Base-by-base conservation (phyloP, 495 filamentous ascomycete species). In the Lentithecium fluviatile region DNA sequence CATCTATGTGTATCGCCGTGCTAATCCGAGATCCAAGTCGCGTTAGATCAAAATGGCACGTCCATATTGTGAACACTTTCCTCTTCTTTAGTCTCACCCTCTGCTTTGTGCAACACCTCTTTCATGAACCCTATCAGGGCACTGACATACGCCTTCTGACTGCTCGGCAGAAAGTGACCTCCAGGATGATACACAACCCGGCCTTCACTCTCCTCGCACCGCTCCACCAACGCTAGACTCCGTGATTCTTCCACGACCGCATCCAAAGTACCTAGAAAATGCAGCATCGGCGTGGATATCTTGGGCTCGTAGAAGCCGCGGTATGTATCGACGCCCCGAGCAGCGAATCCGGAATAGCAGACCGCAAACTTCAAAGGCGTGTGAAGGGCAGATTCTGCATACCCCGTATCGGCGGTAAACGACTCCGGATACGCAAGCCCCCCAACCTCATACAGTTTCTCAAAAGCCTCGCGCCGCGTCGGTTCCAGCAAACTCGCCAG, bases 191-290 rank as follows among this genome's bases (percentile, higher is more conserved):
- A 85, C 38, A 95, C 81, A 32, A 91, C 85, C 48, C 72, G 70
- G 17, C 76, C 69, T 62, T 75, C 81, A 10, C 74, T 82, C 13
- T 83, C 83, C 52, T 71, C 79, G 74, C 88, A 95, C 50, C 82
- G 78, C 17, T 87, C 82, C 36, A 89, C 79, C 63, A 97, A 72
- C 52, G 76, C 77, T 69, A 79, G 70, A 70, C 81, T 87, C 68
- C 89, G 75, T 46, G 66, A 65, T 78, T 96, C 91, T 38, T 89
- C 88, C 20, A 98, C 93, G 10, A 97, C 89, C 25, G 85, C 87
- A 81, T 98, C 94, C 71, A 97, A 72, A 36, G 83, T 84, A 11
- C 94, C 94, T 38, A 97, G 62, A 58, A 94, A 83, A 78, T 95
- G 88, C 74, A 95, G 70, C 65, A 89, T 81, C 19, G 89, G 88